phyloP scores from a whole-genome alignment of 257 asterid genomes.

The Plantago elongata region DNA sequence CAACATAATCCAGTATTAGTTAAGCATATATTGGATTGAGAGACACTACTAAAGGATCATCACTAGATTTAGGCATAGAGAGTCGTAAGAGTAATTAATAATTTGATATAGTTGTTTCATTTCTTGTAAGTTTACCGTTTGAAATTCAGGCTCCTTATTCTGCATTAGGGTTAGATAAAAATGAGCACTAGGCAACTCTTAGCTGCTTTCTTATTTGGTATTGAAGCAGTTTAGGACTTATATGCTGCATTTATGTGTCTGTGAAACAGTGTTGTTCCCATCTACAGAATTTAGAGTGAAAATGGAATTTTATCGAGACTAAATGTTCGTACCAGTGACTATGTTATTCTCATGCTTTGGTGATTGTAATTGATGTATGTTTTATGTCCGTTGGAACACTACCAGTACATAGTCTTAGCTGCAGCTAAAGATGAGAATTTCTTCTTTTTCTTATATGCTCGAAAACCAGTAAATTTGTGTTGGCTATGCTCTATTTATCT shows the following conservation, averaged over 20 bases:
- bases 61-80: neutral
- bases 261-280: neutral
- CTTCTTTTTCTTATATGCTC: neutral
- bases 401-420: neutral
- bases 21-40: no score
- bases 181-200: neutral
- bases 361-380: neutral
- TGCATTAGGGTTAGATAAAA: neutral
- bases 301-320: slow-evolving; percentile 4
- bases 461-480: neutral
- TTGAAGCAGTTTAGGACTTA: slow-evolving; percentile 12
- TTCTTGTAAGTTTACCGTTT: neutral
- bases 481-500: neutral
- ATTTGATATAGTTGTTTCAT: neutral
- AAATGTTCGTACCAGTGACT: neutral
- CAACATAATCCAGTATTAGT: no score
- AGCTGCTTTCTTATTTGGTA: slow-evolving; percentile 12
- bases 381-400: neutral
- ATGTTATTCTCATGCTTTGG: no score
- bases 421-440: neutral
- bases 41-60: no score
- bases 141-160: neutral
- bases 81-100: neutral
- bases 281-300: neutral
- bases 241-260: slow-evolving; percentile 8